Conservation (phyloP, 1,284 basidiomycete species). For the Cutaneotrichosporon curvatum region DNA sequence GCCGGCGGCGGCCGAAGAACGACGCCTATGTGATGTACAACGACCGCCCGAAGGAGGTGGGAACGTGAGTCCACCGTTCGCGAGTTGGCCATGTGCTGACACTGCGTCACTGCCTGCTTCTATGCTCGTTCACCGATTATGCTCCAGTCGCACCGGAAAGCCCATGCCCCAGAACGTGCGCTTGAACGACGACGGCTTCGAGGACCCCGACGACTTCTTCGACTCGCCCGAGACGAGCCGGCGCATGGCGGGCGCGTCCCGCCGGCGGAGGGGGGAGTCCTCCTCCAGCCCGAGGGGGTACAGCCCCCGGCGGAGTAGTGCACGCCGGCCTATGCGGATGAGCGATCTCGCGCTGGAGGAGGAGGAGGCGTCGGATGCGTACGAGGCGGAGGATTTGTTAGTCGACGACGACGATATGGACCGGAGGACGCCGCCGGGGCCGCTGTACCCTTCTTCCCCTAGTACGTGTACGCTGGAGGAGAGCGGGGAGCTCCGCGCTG, state of each 20-base stretch:
- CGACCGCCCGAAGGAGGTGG: conserved; percentile 34
- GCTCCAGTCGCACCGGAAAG: conserved; percentile 33
- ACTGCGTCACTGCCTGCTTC: too few relatives aligned
- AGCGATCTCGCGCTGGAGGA: conserved; percentile 40
- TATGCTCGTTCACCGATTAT: too few relatives aligned
- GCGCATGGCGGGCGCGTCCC: background rate
- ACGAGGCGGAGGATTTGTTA: conserved; percentile 49
- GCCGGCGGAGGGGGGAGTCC: conserved; percentile 53
- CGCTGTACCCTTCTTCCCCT: conserved; percentile 8
- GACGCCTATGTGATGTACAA: conserved; percentile 37
- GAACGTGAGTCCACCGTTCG: conserved; percentile 33
- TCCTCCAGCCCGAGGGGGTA: background rate
- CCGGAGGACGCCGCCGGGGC: conserved; percentile 6
- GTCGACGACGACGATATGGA: conserved; percentile 19
- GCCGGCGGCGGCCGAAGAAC: conserved; percentile 10
- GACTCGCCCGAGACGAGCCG: conserved; percentile 30
- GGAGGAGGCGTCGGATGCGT: conserved; percentile 35
- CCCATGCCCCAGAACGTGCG: conserved; percentile 52
- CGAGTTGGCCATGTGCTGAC: background rate
- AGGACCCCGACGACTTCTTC: conserved; percentile 69
- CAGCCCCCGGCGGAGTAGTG: background rate
- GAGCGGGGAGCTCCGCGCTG: background rate
- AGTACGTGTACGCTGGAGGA: conserved; percentile 9
- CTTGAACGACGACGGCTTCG: conserved; percentile 72
- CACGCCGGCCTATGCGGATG: conserved; percentile 8